These are phyloP conservation scores for Zostera marina DNA, from an alignment of 116 monocot genomes.

Conservation along the genomic window DNA sequence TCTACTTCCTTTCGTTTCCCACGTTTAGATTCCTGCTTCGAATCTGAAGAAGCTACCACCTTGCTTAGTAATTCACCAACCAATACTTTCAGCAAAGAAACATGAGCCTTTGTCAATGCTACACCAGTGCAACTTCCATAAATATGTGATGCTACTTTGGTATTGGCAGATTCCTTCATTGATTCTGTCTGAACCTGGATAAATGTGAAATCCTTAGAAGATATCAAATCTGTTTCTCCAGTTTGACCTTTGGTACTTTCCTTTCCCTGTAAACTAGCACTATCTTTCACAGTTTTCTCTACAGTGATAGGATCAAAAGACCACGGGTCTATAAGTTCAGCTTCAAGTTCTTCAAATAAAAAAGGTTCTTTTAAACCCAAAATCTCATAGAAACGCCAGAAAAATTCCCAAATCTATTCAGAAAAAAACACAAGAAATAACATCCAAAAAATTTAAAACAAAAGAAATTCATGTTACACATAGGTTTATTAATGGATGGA, in stretches of 20 bases:
- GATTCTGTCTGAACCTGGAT: slow-evolving; percentile 49
- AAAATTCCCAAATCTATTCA: slow-evolving; percentile 76
- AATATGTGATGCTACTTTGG: slow-evolving; percentile 41
- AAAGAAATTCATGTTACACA: neutral
- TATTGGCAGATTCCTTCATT: slow-evolving; percentile 34
- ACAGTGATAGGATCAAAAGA: slow-evolving; percentile 21
- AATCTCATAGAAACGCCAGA: slow-evolving; percentile 73
- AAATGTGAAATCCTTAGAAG: slow-evolving; percentile 17
- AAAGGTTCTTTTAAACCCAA: slow-evolving; percentile 68
- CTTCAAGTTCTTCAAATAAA: slow-evolving; percentile 66
- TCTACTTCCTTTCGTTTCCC: slow-evolving; percentile 77
- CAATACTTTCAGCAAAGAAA: slow-evolving; percentile 64
- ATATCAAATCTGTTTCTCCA: slow-evolving; percentile 14
- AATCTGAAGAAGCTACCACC: slow-evolving; percentile 58
- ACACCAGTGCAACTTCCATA: slow-evolving; percentile 57
- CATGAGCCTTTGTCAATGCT: slow-evolving; percentile 50
- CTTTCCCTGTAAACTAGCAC: slow-evolving; percentile 8
- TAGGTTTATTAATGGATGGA: neutral
- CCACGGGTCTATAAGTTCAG: slow-evolving; percentile 93
- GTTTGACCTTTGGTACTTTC: slow-evolving; percentile 14
- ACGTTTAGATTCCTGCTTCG: slow-evolving; percentile 62
- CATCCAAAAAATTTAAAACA: no score
- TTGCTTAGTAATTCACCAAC: slow-evolving; percentile 51
- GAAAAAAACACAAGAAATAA: neutral
- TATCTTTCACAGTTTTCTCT: slow-evolving; percentile 22